A percentile compares a stretch with the other conserved stretches of the same genome.
Conservation (phyloP, 2,329 filamentous ascomycete species). For the Neonectria ditissima region DNA sequence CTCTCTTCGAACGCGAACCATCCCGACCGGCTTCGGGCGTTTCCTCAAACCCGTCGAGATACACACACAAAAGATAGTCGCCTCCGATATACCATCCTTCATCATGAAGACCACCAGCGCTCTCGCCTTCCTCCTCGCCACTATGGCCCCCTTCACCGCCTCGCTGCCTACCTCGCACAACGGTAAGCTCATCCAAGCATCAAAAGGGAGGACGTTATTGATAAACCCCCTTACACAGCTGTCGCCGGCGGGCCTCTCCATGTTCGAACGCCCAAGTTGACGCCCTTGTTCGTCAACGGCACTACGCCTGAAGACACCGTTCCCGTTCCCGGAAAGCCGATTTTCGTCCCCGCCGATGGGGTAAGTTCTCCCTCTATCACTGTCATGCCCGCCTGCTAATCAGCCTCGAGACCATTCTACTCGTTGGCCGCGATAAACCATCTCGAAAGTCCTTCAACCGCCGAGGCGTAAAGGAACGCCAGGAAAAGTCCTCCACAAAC, state of each 20-base stretch:
- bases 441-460: neutral
- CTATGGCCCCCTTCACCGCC: constrained; percentile 31
- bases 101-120: constrained; percentile 42
- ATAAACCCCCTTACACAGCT: neutral
- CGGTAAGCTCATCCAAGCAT: constrained; percentile 20
- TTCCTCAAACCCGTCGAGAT: neutral
- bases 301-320: neutral
- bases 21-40: neutral
- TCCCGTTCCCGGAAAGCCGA: constrained; percentile 7
- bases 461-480: neutral
- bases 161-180: constrained; percentile 34
- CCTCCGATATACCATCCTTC: constrained; percentile 20
- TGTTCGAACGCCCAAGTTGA: neutral
- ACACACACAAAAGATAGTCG: neutral
- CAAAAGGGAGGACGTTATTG: neutral
- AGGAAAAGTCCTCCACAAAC: neutral
- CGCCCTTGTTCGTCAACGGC: constrained; percentile 5
- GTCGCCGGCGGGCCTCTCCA: neutral
- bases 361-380: neutral
- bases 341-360: constrained; percentile 12
- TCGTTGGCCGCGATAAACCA: neutral
- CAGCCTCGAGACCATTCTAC: neutral
- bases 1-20: constrained; percentile 8
- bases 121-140: constrained; percentile 35
- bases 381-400: neutral